A percentile compares a stretch with the other conserved stretches of the same genome.
phyloP scores from a whole-genome alignment of 768 basidiomycete species.

The Panaeolus papilionaceus region DNA sequence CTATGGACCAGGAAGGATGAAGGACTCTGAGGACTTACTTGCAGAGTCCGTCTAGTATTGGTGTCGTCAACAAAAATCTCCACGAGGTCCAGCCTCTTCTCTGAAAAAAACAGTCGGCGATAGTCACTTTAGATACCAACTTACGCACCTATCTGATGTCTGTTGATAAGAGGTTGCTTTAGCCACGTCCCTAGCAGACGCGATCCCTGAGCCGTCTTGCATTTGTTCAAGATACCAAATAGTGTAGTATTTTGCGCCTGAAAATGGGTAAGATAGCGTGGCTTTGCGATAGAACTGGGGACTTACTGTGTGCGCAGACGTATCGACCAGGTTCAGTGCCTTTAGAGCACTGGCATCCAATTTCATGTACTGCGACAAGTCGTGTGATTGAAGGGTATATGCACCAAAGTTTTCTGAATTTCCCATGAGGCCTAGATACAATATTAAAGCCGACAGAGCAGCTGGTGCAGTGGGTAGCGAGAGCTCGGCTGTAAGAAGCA shows the following conservation, averaged over 20 bases:
- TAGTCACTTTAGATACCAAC: neutral
- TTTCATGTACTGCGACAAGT: constrained; percentile 93
- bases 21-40: constrained; percentile 48
- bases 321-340: constrained; percentile 86
- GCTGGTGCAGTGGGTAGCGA: constrained; percentile 78
- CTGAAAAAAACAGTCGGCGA: constrained; percentile 43
- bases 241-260: constrained; percentile 77
- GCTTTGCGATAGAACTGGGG: neutral
- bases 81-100: constrained; percentile 86
- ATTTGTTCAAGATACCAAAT: constrained; percentile 90
- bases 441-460: constrained; percentile 80
- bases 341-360: constrained; percentile 94
- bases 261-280: too few relatives aligned
- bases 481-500: constrained; percentile 65
- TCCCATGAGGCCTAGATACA: constrained; percentile 80
- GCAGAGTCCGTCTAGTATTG: constrained; percentile 71
- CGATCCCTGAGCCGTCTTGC: constrained; percentile 95
- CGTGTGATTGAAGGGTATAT: constrained; percentile 85
- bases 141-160: constrained; percentile 87
- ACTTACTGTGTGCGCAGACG: constrained; percentile 61
- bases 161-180: constrained; percentile 93
- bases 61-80: constrained; percentile 85
- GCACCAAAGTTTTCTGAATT: constrained; percentile 81
- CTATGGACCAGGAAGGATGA: neutral
- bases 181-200: constrained; percentile 90